Evolutionary conservation across 2,329 filamentous ascomycete species (phyloP).

Genomic region (Pseudogymnoascus sp.): DNA sequence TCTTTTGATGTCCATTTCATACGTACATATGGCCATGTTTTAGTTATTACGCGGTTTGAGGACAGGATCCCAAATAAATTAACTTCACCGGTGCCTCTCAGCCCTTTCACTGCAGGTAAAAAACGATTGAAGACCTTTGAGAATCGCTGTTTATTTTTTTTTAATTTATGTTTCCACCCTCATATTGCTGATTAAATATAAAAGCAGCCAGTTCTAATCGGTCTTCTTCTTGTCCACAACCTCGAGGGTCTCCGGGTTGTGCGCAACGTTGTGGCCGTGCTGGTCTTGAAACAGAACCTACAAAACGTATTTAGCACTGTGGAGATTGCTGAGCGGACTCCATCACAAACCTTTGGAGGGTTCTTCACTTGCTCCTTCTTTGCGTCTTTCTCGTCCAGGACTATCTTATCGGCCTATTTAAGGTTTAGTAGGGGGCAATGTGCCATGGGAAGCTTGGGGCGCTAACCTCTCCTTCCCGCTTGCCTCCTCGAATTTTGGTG

Average conservation of each 20-base stretch:
- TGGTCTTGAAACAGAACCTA: conserved; percentile 34
- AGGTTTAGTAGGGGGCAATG: background rate
- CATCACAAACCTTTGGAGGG: conserved; percentile 32
- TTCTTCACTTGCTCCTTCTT: conserved; percentile 32
- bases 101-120: too few relatives aligned
- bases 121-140: too few relatives aligned
- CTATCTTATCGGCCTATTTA: conserved; percentile 31
- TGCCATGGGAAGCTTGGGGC: background rate
- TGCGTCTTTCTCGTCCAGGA: conserved; percentile 30
- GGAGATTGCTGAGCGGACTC: background rate
- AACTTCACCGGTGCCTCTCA: too few relatives aligned
- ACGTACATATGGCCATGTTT: background rate
- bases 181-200: background rate
- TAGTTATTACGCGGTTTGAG: background rate
- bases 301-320: background rate
- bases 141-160: too few relatives aligned
- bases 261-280: conserved; percentile 32
- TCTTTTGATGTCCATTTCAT: background rate
- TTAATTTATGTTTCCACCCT: too few relatives aligned
- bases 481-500: conserved; percentile 33
- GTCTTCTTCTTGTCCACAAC: conserved; percentile 20
- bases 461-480: conserved; percentile 31
- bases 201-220: background rate
- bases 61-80: too few relatives aligned
- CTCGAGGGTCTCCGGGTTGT: conserved; percentile 32